Evolutionary conservation across 768 basidiomycete species (phyloP), one percentile per base, ranked within the genome.

Genomic region (Cystofilobasidium ferigula): DNA sequence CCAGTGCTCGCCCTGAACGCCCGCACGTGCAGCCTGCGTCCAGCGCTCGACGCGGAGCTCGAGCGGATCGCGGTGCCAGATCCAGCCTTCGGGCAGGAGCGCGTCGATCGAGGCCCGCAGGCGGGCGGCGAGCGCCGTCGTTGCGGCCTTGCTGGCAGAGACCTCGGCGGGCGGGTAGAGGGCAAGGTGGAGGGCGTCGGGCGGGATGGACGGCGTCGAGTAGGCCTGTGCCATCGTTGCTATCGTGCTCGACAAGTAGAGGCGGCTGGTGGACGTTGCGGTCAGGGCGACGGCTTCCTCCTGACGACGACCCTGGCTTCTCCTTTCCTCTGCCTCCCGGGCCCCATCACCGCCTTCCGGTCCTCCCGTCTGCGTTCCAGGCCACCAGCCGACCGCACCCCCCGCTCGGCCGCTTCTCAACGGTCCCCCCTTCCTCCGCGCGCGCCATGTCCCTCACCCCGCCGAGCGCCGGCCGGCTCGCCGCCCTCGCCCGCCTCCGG

Each of bases 321-420:
- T 43, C 32, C 67, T 26, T 59, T 54, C 43, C 24, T 20, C 22
- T 58, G 58, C 12, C 61, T 78, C 14, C 75, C 68, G 10, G 79
- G 57, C 10, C 69, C 61, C 2, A 75, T 81, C 6, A 92, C 78
- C 14, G 82, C 69, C 3, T 77, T 72, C 34, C 86, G 79, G 40
- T 83, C 81, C 70, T 81, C 81, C 51, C 79, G 76, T 40, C n/a
- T n/a, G n/a, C n/a, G n/a, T n/a, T n/a, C n/a, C n/a, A n/a, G n/a
- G n/a, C n/a, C n/a, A n/a, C n/a, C n/a, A n/a, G n/a, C n/a, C n/a
- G n/a, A n/a, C n/a, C n/a, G n/a, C n/a, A n/a, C n/a, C 57, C 79
- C 78, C n/a, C 38, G 9, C 24, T 36, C 45, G 38, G 8, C 38
- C 38, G 38, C 38, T 40, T 16, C 16, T 40, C 38, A 40, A 40